These are phyloP conservation scores for Hanseniaspora valbyensis DNA, from an alignment of 805 yeast species.

Conservation along the genomic window DNA sequence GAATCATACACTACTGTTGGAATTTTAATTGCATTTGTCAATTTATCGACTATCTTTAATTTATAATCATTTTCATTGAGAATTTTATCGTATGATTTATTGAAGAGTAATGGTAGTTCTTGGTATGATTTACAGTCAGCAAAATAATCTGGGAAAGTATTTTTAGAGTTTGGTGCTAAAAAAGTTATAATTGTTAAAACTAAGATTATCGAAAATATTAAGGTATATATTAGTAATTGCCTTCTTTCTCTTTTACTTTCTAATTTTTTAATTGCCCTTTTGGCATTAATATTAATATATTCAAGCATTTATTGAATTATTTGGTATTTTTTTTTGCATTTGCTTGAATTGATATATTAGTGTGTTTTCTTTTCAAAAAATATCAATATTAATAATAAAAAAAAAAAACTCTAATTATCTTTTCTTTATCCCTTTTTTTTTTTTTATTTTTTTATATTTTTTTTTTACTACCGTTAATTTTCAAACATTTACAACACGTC, in stretches of 20 bases:
- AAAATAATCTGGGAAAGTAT: slow-evolving; percentile 7
- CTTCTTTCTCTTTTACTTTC: slow-evolving; percentile 8
- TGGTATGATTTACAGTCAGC: slow-evolving; percentile 15
- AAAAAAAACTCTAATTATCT: no score
- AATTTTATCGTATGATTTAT: slow-evolving; percentile 23
- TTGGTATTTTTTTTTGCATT: slow-evolving; percentile 14
- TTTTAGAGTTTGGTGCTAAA: neutral
- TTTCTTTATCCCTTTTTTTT: no score
- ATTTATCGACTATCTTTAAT: slow-evolving; percentile 32
- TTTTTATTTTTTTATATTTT: no score
- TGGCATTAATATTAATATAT: neutral
- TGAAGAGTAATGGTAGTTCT: slow-evolving; percentile 21
- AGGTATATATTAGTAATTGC: neutral
- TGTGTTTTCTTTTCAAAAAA: no score
- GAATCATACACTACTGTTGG: slow-evolving; percentile 57
- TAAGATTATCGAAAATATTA: neutral
- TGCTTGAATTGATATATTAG: no score
- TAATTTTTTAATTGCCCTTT: neutral
- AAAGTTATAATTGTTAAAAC: neutral
- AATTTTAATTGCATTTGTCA: slow-evolving; percentile 50
- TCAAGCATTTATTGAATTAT: slow-evolving; percentile 23
- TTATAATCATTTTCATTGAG: slow-evolving; percentile 31
- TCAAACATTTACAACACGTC: no score
- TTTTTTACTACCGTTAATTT: no score
- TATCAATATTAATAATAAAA: no score